A percentile compares a stretch with the other conserved stretches of the same genome.
phyloP scores from a whole-genome alignment of 192 early-diverging fungal species.

The Coemansia sp. region DNA sequence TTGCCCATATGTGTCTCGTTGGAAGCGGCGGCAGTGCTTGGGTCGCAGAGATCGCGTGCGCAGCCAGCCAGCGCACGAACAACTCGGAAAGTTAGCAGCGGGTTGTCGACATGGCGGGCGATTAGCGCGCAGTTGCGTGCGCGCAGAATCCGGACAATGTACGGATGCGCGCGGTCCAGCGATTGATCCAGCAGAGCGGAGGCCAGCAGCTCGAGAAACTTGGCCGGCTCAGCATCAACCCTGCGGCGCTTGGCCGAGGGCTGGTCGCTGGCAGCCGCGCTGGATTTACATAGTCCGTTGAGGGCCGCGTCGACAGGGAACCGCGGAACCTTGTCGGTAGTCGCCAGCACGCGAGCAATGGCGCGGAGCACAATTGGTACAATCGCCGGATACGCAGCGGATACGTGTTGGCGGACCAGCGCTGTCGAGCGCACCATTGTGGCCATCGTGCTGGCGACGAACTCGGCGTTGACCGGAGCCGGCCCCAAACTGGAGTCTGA shows the following conservation, averaged over 20 bases:
- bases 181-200: neutral
- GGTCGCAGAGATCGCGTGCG: neutral
- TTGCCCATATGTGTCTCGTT: constrained; percentile 12
- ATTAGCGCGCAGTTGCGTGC: constrained; percentile 7
- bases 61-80: constrained; percentile 4
- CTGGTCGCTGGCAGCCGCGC: neutral
- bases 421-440: neutral
- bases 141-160: constrained; percentile 22
- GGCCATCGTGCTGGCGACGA: constrained; percentile 20
- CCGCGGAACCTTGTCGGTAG: neutral
- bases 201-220: constrained; percentile 7
- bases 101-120: neutral
- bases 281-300: constrained; percentile 8
- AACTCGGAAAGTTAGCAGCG: neutral
- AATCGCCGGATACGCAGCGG: neutral
- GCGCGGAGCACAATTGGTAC: neutral
- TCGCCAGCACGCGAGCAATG: neutral
- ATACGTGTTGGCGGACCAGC: neutral
- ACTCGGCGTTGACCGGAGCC: constrained; percentile 6
- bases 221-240: neutral
- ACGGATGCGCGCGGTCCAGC: neutral
- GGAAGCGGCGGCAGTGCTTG: neutral
- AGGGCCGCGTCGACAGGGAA: constrained; percentile 21
- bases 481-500: neutral
- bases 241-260: constrained; percentile 2